Conservation (phyloP, 1,284 basidiomycete genomes). For the Tetrapyrgos nigripes region DNA sequence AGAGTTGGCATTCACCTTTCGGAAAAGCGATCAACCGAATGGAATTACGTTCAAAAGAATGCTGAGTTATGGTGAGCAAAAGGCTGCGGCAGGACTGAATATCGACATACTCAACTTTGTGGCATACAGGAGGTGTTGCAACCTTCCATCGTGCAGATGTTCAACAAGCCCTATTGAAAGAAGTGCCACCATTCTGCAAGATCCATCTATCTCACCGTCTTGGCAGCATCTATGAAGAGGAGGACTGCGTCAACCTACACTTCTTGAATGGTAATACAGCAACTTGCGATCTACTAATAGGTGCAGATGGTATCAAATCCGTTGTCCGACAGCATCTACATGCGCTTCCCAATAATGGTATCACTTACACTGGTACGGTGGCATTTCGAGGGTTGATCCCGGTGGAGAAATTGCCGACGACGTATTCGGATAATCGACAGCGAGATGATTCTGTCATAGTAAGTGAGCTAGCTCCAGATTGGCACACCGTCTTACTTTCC, state of each 20-base stretch:
- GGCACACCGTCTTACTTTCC: not conserved
- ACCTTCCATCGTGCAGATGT: conserved; percentile 52
- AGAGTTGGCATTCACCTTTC: conserved; percentile 9
- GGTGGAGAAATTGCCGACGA: not conserved
- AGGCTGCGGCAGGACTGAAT: not conserved
- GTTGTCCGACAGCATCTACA: conserved; percentile 17
- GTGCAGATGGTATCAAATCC: conserved; percentile 52
- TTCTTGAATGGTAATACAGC: conserved; percentile 52
- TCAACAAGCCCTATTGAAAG: conserved; percentile 42
- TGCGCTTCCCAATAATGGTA: not conserved
- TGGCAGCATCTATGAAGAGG: conserved; percentile 39
- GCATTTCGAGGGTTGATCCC: conserved; percentile 9
- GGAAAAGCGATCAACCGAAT: conserved; percentile 9
- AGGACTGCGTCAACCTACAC: conserved; percentile 38
- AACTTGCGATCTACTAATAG: conserved; percentile 53
- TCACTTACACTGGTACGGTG: conserved; percentile 7
- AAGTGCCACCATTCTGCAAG: conserved; percentile 35
- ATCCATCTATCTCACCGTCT: conserved; percentile 47
- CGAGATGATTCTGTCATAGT: conserved; percentile 6
- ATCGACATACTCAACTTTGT: not conserved
- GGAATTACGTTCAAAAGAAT: conserved; percentile 10
- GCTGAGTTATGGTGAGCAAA: not conserved
- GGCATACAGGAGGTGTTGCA: conserved; percentile 47
- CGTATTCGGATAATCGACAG: not conserved
- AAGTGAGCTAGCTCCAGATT: not conserved